Base-by-base conservation (phyloP, 2,329 filamentous ascomycete genomes). In the Colletotrichum falcatum region DNA sequence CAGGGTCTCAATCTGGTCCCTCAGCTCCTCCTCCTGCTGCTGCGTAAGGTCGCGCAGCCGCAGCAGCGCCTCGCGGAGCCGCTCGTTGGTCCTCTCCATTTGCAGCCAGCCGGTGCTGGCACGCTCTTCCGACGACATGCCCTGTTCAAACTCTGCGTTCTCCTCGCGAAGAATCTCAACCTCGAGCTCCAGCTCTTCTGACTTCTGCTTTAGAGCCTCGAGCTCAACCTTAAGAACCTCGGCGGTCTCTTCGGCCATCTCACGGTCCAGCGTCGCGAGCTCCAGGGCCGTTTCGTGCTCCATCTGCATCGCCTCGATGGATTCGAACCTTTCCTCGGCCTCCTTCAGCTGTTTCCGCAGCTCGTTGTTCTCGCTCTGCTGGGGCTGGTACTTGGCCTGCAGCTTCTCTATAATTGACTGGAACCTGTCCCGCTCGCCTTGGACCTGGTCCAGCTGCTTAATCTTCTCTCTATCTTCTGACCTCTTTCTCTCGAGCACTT, bases 201-300 rank as follows among this genome's bases (percentile, higher is more conserved):
- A 82, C 77, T 91, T 94, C 68, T 88, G 83, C 76, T 94, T 93
- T 63, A 97, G 80, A 2, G 89, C 87, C 46, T 97, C 93, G 30
- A 97, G 83, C 77, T 99, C 95, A 1, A 89, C 87, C 78, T 94
- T 96, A 61, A 92, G 85, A 23, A 92, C 90, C 74, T 98, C 96
- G 0, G 93, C 92, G 53, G 91, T 94, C 81, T 98, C 95, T 80
- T 99, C 95, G 0, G 96, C 96, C 93, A 98, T 97, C 80, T 99
- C 95, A 54, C 94, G 90, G 78, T 99, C 96, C 33, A 99, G 84
- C 0, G 93, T 92, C 8, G 94, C 94, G 81, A 96, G 89, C 81
- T 99, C 96, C 77, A 98, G 83, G 8, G 92, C 89, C 4, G 91
- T 88, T 37, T 98, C 96, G 79, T 97, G 91, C 74, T 98, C 94